These are phyloP conservation scores for Ophiostoma perfectum DNA, from an alignment of 2,329 filamentous ascomycete genomes.

Conservation along the genomic window DNA sequence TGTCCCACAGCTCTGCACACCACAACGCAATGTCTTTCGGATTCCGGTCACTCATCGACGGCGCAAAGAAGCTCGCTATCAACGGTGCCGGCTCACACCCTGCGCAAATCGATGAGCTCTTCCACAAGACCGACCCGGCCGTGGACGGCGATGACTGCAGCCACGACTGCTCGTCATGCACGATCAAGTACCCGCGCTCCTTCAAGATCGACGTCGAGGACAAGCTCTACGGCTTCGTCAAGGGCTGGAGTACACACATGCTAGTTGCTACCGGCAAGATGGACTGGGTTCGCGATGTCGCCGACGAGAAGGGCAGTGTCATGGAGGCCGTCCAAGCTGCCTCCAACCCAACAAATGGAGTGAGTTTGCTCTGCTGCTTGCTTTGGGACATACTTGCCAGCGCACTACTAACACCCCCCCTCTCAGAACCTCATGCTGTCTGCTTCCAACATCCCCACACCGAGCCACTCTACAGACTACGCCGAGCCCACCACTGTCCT, in stretches of 20 bases:
- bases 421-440: slow-evolving; percentile 77
- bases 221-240: slow-evolving; percentile 75
- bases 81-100: slow-evolving; percentile 23
- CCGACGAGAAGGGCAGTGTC: slow-evolving; percentile 78
- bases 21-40: slow-evolving; percentile 40
- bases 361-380: background rate
- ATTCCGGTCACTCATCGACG: slow-evolving; percentile 38
- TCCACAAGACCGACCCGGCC: slow-evolving; percentile 66
- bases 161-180: slow-evolving; percentile 79
- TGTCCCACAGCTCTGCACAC: background rate
- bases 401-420: slow-evolving; percentile 12
- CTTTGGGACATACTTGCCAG: background rate
- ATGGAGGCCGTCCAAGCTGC: slow-evolving; percentile 67
- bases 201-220: slow-evolving; percentile 74
- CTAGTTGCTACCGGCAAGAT: slow-evolving; percentile 87
- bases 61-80: slow-evolving; percentile 36
- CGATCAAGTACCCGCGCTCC: slow-evolving; percentile 64
- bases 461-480: slow-evolving; percentile 59
- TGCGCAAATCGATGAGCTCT: slow-evolving; percentile 48
- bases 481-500: slow-evolving; percentile 70
- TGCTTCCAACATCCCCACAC: slow-evolving; percentile 83
- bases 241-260: slow-evolving; percentile 83
- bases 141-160: slow-evolving; percentile 84
- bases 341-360: slow-evolving; percentile 60
- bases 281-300: slow-evolving; percentile 88